Evolutionary conservation across 345 rosid genomes (phyloP).

Genomic region (Dipteronia dyeriana): DNA sequence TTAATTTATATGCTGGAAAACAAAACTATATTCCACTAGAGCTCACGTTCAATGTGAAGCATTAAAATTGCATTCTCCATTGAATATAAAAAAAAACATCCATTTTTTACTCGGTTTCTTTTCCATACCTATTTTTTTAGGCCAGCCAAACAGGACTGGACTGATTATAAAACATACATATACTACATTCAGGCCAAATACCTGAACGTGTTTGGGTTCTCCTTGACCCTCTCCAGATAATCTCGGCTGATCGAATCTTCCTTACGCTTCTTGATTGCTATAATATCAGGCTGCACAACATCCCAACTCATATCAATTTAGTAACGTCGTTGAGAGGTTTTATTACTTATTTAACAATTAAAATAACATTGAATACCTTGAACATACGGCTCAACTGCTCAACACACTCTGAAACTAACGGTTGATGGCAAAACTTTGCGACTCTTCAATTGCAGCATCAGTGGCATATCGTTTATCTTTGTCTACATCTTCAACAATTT

Average conservation of each 20-base stretch:
- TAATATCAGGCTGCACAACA: constrained; percentile 81
- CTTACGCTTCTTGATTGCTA: constrained; percentile 91
- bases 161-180: too few species aligned
- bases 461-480: constrained; percentile 89
- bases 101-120: too few species aligned
- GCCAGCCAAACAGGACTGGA: too few species aligned
- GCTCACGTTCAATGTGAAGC: too few species aligned
- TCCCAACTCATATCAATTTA: neutral
- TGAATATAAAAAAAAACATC: too few species aligned
- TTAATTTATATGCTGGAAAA: too few species aligned
- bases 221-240: constrained; percentile 89
- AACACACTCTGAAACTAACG: constrained; percentile 79
- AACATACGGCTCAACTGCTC: constrained; percentile 95
- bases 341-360: too few species aligned
- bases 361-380: constrained; percentile 50
- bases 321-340: too few species aligned
- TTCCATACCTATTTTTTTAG: too few species aligned
- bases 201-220: constrained; percentile 65
- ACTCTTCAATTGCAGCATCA: constrained; percentile 99
- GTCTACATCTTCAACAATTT: constrained; percentile 91
- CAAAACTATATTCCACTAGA: too few species aligned
- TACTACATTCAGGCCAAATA: constrained; percentile 56
- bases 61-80: too few species aligned
- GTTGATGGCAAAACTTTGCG: constrained; percentile 82
- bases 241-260: constrained; percentile 89